These are phyloP conservation scores for Trichocladium uniseriatum DNA, from an alignment of 495 filamentous ascomycete genomes.

Conservation along the genomic window DNA sequence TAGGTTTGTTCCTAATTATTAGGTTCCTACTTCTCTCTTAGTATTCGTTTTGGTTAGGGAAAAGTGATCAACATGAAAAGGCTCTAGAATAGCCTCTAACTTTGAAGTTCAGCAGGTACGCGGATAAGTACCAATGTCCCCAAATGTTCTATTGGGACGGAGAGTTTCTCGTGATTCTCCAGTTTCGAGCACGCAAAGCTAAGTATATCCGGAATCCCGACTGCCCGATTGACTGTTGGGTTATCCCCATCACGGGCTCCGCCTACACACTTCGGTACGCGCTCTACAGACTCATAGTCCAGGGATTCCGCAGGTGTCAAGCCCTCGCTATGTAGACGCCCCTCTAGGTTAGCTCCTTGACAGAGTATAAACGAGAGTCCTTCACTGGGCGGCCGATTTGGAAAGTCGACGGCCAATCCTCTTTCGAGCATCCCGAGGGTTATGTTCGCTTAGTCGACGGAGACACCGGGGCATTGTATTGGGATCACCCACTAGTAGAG, in stretches of 20 bases:
- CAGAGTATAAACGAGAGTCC: background rate
- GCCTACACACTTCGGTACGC: constrained; percentile 8
- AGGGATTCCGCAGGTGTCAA: background rate
- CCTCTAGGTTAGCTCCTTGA: background rate
- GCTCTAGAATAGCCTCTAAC: background rate
- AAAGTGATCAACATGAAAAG: too few species aligned
- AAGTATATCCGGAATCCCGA: constrained; percentile 7
- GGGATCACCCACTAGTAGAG: background rate
- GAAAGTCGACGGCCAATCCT: background rate
- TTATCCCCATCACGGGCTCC: constrained; percentile 3
- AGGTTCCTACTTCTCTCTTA: too few species aligned
- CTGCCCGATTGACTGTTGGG: constrained; percentile 14
- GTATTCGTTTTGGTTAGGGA: too few species aligned
- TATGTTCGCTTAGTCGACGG: background rate
- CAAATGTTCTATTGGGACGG: constrained; percentile 14
- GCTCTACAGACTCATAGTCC: constrained; percentile 14
- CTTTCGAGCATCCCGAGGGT: background rate
- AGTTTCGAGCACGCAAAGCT: constrained; percentile 9
- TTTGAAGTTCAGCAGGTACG: constrained; percentile 4
- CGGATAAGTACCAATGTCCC: constrained; percentile 11
- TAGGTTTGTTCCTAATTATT: too few species aligned
- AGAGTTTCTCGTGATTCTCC: constrained; percentile 4
- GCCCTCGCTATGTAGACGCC: background rate
- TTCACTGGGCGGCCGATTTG: background rate
- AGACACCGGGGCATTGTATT: background rate